These are phyloP conservation scores for Aureobasidium namibiae DNA, from an alignment of 2,329 filamentous ascomycete species.

Conservation along the genomic window DNA sequence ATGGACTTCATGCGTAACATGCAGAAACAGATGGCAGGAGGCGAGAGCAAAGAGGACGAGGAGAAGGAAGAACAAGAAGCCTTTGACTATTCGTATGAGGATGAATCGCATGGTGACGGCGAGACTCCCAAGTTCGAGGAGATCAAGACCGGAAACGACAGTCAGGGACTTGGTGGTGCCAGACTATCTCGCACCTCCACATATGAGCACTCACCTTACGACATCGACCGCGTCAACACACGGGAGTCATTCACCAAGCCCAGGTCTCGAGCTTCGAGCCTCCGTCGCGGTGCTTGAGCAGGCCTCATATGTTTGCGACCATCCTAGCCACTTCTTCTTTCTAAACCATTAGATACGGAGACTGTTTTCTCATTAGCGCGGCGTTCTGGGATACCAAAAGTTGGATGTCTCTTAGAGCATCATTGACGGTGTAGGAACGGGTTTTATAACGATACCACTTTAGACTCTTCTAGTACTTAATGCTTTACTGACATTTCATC, in stretches of 20 bases:
- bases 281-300: not conserved
- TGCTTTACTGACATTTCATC: not conserved
- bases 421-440: not conserved
- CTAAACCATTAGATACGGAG: not conserved
- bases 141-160: constrained; percentile 28
- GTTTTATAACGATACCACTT: not conserved
- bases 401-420: not conserved
- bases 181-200: constrained; percentile 17
- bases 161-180: not conserved
- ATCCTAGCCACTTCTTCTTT: not conserved
- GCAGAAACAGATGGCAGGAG: constrained; percentile 24
- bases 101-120: not conserved
- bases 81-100: constrained; percentile 21
- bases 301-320: not conserved
- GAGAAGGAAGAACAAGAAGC: constrained; percentile 26
- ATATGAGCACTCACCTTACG: constrained; percentile 38
- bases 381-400: constrained; percentile 8
- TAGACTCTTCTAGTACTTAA: not conserved
- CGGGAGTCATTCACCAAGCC: constrained; percentile 34
- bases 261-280: constrained; percentile 6
- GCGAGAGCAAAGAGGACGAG: constrained; percentile 16
- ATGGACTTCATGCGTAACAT: constrained; percentile 49
- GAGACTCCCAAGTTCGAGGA: constrained; percentile 28
- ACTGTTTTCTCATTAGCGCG: not conserved
- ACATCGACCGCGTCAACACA: constrained; percentile 42